Conservation (phyloP, 2,329 filamentous ascomycete species). For the Furcasterigmium furcatum region DNA sequence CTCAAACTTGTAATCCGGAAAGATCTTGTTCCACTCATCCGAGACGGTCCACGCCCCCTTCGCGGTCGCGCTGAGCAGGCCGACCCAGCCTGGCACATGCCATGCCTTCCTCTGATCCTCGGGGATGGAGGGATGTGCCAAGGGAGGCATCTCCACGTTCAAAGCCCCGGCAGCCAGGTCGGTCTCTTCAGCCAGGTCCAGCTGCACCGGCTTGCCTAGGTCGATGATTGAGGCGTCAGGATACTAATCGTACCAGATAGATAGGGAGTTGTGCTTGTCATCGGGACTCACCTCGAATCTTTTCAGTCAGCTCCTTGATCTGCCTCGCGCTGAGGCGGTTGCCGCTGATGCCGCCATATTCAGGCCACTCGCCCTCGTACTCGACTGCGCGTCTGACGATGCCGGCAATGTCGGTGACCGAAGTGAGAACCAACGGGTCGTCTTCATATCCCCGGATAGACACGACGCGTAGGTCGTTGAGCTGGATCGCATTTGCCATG, state of each 20-base stretch:
- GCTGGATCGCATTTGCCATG: conserved; percentile 23
- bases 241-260: background rate
- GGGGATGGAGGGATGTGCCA: background rate
- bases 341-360: conserved; percentile 31
- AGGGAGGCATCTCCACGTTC: background rate
- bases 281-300: conserved; percentile 23
- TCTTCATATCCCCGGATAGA: conserved; percentile 31
- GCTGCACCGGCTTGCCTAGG: background rate
- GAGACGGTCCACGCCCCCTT: conserved; percentile 19
- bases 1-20: conserved; percentile 29
- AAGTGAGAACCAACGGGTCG: conserved; percentile 23
- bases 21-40: conserved; percentile 28
- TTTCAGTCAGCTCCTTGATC: conserved; percentile 27
- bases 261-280: background rate
- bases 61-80: background rate
- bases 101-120: background rate
- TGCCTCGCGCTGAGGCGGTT: conserved; percentile 21
- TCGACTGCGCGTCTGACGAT: conserved; percentile 32
- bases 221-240: background rate
- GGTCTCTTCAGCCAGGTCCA: background rate
- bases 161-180: conserved; percentile 1
- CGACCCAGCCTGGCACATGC: background rate
- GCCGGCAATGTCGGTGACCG: conserved; percentile 28
- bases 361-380: conserved; percentile 35
- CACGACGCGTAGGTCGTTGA: conserved; percentile 36